Base-by-base conservation (phyloP, 2,329 filamentous ascomycete genomes). In the Cordyceps militaris region DNA sequence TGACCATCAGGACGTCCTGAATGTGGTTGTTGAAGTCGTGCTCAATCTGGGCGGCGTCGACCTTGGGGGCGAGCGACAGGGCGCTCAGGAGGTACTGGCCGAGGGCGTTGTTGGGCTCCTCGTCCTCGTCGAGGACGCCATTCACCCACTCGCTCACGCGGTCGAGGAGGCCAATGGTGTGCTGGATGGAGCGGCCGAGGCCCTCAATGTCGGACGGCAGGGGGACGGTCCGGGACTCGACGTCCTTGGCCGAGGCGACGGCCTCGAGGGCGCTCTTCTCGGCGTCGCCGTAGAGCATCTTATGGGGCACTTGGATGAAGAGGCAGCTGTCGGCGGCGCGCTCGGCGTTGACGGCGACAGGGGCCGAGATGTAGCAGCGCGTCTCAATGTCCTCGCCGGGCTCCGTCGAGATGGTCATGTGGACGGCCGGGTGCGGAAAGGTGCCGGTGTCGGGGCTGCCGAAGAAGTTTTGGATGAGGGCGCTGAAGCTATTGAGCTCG, bases 21-120 rank as follows among this genome's bases (percentile, higher is more conserved):
- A 99, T 91, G 79, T 99, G 94, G 80, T 96, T 96, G 85, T 99
- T 99, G 84, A 99, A 99, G 79, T 97, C 92, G 71, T 88, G 83
- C 81, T 99, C 94, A 70, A 99, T 92, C 72, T 95, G 88, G 61
- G 85, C 82, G 38, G 87, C 79, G 68, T 96, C 90, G 61, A 97
- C 94, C 82, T 97, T 99, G 69, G 94, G 94, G 57, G 93, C 91
- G 62, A 99, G 79, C 48, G 89, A 92, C 62, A 99, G 83, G 40
- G 93, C 87, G 73, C 96, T 96, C 81, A 97, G 89, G 65, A 99
- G 80, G 76, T 91, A 96, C 76, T 99, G 95, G 64, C 92, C 94
- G 58, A 99, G 80, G 13, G 92, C 91, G 64, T 91, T 95, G 64
- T 89, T 94, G 65, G 93, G 91, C 71, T 89, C 85, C 61, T 87